These are phyloP conservation scores for Mycogone perniciosa DNA, from an alignment of 2,329 filamentous ascomycete species.

Conservation along the genomic window DNA sequence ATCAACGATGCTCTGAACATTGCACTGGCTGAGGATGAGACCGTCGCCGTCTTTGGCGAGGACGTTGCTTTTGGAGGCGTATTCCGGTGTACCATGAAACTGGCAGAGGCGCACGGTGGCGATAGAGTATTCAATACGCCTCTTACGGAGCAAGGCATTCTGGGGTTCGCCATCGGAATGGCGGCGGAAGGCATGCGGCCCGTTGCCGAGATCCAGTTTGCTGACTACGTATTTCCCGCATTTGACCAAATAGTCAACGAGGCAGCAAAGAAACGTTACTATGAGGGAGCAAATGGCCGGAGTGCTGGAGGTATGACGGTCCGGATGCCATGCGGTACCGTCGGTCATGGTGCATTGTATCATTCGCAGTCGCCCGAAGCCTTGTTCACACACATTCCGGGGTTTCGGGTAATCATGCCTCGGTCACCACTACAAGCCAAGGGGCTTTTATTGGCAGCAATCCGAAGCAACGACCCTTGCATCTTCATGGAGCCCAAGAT, in stretches of 20 bases:
- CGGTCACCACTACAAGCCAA: conserved; percentile 84
- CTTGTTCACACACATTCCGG: conserved; percentile 82
- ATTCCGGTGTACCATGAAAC: conserved; percentile 87
- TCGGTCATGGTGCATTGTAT: conserved; percentile 82
- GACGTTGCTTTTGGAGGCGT: conserved; percentile 97
- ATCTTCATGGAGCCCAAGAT: conserved; percentile 95
- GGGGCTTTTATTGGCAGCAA: conserved; percentile 70
- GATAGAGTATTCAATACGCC: conserved; percentile 96
- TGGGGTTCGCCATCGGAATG: conserved; percentile 86
- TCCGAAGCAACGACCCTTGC: conserved; percentile 77
- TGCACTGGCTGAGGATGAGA: conserved; percentile 75
- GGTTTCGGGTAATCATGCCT: conserved; percentile 78
- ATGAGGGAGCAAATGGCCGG: conserved; percentile 53
- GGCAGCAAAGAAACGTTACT: conserved; percentile 79
- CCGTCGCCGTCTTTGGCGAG: conserved; percentile 88
- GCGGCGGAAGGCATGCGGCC: conserved; percentile 89
- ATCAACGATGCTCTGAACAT: conserved; percentile 85
- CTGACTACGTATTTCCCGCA: conserved; percentile 87
- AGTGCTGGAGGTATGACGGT: conserved; percentile 75
- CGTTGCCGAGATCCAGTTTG: conserved; percentile 92
- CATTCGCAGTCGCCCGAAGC: conserved; percentile 87
- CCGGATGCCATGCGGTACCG: conserved; percentile 83
- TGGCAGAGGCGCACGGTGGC: conserved; percentile 79
- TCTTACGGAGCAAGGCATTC: conserved; percentile 85
- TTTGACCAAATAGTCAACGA: conserved; percentile 95